Evolutionary conservation across 306 rosid genomes (phyloP), one percentile per base, ranked within the genome.

Genomic region (Malus asiatica): DNA sequence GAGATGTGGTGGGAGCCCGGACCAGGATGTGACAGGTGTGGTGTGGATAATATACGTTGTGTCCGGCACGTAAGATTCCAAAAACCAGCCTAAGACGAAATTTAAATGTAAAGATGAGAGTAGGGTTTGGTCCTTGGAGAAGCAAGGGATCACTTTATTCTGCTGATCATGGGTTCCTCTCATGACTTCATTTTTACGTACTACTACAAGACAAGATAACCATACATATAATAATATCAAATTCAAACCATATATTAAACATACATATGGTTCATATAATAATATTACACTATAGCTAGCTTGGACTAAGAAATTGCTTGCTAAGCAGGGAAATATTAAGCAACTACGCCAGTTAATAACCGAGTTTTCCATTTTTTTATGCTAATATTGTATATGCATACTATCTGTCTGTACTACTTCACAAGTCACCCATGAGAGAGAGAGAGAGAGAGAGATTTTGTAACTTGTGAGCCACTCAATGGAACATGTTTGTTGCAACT

Each of bases 381-480:
- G 25, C 15, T 6, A 60, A 66, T 77, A 15, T 19, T 48, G 55
- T 48, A 48, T 48, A 15, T 5, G 55, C 55, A 15, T 48, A 15
- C 55, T 48, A 16, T 48, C 19, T 48, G 55, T 48, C 19, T 14
- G 53, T 5, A 48, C 20, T 40, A 59, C 68, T 66, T 73, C 52
- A 66, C 73, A 78, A 42, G 82, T 68, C 79, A 77, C 60, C 74
- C 22, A n/a, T 65, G 33, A 32, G 46, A 46, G 61, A 70, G 23
- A 66, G 66, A 57, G 76, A 73, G 75, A 73, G 78, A 45, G 70
- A 20, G 45, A 63, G 67, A 57, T 71, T 70, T 45, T 57, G 81
- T 78, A 75, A 72, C 80, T 83, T 83, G 63, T n/a, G 72, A 75
- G 81, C 78, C 83, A 83, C 83, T 83, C 86, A 79, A 71, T 78